A percentile compares a stretch with the other conserved stretches of the same genome.
Conservation (phyloP, 768 basidiomycete species). For the Ramaria rubella region DNA sequence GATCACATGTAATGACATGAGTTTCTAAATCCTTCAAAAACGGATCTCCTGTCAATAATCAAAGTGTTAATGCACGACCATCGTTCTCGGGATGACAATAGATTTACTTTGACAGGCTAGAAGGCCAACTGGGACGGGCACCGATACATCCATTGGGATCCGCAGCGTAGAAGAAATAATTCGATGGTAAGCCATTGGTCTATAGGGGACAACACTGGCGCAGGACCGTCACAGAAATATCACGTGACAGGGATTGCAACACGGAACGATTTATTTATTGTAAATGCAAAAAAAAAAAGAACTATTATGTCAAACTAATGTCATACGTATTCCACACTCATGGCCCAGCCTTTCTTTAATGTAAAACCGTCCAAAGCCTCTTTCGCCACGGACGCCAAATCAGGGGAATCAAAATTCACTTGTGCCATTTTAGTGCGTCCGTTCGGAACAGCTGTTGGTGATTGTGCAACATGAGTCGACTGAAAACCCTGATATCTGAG, state of each 20-base stretch:
- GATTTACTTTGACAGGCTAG: slow-evolving; percentile 69
- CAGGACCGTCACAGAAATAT: slow-evolving; percentile 19
- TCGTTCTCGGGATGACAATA: background rate
- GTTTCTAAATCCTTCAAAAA: slow-evolving; percentile 55
- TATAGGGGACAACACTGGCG: slow-evolving; percentile 35
- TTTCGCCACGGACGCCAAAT: slow-evolving; percentile 71
- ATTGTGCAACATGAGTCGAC: slow-evolving; percentile 59
- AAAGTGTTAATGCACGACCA: background rate
- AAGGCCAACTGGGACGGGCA: slow-evolving; percentile 65
- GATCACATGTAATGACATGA: slow-evolving; percentile 42
- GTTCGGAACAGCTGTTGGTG: slow-evolving; percentile 59
- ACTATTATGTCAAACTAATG: background rate
- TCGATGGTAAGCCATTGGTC: slow-evolving; percentile 60
- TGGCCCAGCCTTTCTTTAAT: slow-evolving; percentile 79
- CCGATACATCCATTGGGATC: slow-evolving; percentile 43
- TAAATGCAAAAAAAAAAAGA: background rate
- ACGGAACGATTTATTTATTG: background rate
- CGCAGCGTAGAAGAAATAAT: slow-evolving; percentile 52
- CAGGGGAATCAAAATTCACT: slow-evolving; percentile 68
- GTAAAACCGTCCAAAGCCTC: slow-evolving; percentile 80
- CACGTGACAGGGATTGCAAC: background rate
- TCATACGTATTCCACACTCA: slow-evolving; percentile 69
- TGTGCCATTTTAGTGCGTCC: slow-evolving; percentile 74
- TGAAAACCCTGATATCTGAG: slow-evolving; percentile 79
- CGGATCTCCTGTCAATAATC: slow-evolving; percentile 51